Evolutionary conservation across 805 yeast genomes (phyloP), one percentile per base, ranked within the genome.

Genomic region (Candida pseudofarinosa): DNA sequence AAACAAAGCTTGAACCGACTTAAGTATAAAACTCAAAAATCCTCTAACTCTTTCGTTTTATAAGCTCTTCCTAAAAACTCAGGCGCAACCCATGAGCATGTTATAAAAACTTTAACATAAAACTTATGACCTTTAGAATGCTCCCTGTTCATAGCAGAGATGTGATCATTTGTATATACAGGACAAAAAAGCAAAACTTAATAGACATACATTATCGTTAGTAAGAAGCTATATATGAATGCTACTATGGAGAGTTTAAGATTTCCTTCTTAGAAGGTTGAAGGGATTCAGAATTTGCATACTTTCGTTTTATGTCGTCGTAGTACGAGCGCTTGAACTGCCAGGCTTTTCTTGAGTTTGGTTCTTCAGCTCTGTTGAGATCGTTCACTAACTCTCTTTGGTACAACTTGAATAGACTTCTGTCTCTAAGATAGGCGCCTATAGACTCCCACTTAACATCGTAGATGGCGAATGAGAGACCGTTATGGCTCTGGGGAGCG

Each of bases 381-480:
- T 65, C 71, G 7, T 52, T 49, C 10, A 49, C 34, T 19, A 54
- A 36, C 40, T 67, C 73, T 6, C 42, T 37, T 37, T 56, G 60
- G 35, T 58, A 59, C 33, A 52, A 43, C 42, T 67, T 69, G 48
- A 54, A 57, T 13, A 67, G 42, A 16, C 52, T 47, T 32, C 58
- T 52, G 38, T 65, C 71, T 19, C 52, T 48, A 23, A 58, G 50
- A 42, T 62, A 62, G 19, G 57, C 51, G 3, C 62, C 63, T n/a
- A 52, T 46, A 1, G 50, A 39, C 35, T 61, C 76, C 80, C 80
- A 77, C 50, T 69, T 67, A 35, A 81, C 80, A 39, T 65, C 68
- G 49, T 76, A 77, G 2, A 93, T 67, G 3, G 83, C 81, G 43
- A 74, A 71, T 33, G 95, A 84, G 36, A 81, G 74, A 1, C 99